Evolutionary conservation across 177 flowering plant genomes (phyloP), one percentile per base, ranked within the genome.

Genomic region (Vitis hybrid): DNA sequence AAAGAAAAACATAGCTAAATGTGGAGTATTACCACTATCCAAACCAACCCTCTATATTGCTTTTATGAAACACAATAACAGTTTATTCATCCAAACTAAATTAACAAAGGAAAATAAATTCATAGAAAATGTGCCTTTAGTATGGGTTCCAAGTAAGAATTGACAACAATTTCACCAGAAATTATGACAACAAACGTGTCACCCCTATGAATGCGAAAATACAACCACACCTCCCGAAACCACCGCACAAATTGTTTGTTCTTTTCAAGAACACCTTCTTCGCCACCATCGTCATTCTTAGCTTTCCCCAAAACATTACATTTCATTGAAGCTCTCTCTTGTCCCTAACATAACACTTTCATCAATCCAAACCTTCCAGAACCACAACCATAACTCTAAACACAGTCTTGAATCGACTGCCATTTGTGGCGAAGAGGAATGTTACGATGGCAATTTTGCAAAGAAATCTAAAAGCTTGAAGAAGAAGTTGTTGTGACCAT

Each of bases 211-310:
- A 92, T 97, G 71, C 79, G 78, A 73, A 91, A 79, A 74, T 95
- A 95, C 3, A 97, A 95, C 97, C 94, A 90, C 4, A 92, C 86
- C 75, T 92, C 94, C 8, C 87, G 84, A 67, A 95, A 89, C 86
- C 87, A 90, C 17, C 82, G 68, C 59, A 92, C 97, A 67, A 89
- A 91, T 65, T 77, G 87, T 75, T 87, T 77, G 64, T 90, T 84
- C 57, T 85, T 86, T 22, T 13, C 68, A 6, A 67, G 54, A 54
- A 64, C 24, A 31, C 65, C 73, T 18, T 68, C 79, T 7, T 12
- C 68, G 9, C 18, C 50, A 4, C 20, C 56, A 4, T 47, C 10
- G 14, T 68, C 62, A 55, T 44, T 28, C 59, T 66, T 76, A 6
- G 52, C 31, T 28, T 74, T 67, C 28, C 60, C 56, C 22, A 66